These are phyloP conservation scores for Hymenoscyphus repandus DNA, from an alignment of 2,329 filamentous ascomycete species.

Conservation along the genomic window DNA sequence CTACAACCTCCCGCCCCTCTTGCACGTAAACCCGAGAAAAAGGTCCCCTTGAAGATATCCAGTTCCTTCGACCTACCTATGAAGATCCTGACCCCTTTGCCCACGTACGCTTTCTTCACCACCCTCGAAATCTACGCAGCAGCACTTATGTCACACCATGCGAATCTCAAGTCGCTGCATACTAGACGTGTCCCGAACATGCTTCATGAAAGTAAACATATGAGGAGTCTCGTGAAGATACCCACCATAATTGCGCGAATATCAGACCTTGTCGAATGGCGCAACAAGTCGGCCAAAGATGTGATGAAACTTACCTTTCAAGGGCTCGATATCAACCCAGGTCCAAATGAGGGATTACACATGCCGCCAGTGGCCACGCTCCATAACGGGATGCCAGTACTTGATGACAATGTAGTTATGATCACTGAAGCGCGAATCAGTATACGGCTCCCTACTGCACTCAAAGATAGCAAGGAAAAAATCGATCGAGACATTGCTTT, in stretches of 20 bases:
- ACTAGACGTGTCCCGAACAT: slow-evolving; percentile 19
- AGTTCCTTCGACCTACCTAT: slow-evolving; percentile 25
- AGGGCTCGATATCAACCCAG: slow-evolving; percentile 24
- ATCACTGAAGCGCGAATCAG: slow-evolving; percentile 30
- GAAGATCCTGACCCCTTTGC: slow-evolving; percentile 21
- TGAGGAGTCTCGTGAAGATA: slow-evolving; percentile 21
- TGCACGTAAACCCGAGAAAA: slow-evolving; percentile 9
- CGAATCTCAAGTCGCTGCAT: slow-evolving; percentile 33
- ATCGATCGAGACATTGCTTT: slow-evolving; percentile 32
- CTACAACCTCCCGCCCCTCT: slow-evolving; percentile 3
- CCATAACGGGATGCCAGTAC: background rate
- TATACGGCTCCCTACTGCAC: slow-evolving; percentile 19
- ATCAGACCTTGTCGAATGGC: slow-evolving; percentile 25
- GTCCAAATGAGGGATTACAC: background rate
- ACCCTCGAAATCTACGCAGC: slow-evolving; percentile 34
- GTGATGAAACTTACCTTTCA: slow-evolving; percentile 53
- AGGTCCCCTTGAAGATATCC: slow-evolving; percentile 17
- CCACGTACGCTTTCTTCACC: slow-evolving; percentile 31
- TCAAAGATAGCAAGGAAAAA: slow-evolving; percentile 25
- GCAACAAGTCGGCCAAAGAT: slow-evolving; percentile 35
- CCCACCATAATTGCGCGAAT: slow-evolving; percentile 27
- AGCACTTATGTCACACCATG: slow-evolving; percentile 34
- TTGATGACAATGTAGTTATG: slow-evolving; percentile 24
- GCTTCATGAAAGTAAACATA: slow-evolving; percentile 27
- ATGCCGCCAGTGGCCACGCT: background rate